phyloP scores from a whole-genome alignment of 2,329 filamentous ascomycete genomes.

The Colletotrichum liriopes region DNA sequence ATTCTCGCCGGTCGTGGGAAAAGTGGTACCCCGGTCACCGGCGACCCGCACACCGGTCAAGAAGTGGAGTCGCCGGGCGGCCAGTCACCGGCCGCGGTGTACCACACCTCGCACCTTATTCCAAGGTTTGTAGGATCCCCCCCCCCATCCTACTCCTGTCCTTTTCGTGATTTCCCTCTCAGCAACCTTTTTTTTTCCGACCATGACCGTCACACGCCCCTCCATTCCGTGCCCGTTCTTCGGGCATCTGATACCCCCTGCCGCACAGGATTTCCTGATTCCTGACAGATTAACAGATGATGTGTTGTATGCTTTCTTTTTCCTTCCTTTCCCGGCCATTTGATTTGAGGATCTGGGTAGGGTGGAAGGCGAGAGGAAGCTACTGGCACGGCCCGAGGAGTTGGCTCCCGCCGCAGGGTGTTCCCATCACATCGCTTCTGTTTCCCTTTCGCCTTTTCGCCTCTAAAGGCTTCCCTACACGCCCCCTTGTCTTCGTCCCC shows the following conservation, averaged over 20 bases:
- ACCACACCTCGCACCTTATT: constrained; percentile 30
- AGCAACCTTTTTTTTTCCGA: constrained; percentile 11
- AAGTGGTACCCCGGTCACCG: constrained; percentile 40
- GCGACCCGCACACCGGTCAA: constrained; percentile 40
- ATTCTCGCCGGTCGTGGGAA: not conserved
- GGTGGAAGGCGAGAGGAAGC: no score
- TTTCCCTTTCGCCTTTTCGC: not conserved
- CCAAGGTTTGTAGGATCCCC: not conserved
- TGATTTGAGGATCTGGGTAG: not conserved
- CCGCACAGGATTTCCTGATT: not conserved
- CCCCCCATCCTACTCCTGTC: not conserved
- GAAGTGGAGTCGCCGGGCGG: constrained; percentile 38
- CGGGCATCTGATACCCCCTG: not conserved
- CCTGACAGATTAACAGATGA: constrained; percentile 37
- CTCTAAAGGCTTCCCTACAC: not conserved
- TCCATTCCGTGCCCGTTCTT: constrained; percentile 7
- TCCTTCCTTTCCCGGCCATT: not conserved
- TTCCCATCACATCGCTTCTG: not conserved
- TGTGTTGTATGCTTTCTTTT: not conserved
- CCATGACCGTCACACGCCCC: constrained; percentile 19
- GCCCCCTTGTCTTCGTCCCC: not conserved
- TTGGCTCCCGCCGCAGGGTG: constrained; percentile 15
- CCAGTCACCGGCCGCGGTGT: constrained; percentile 36
- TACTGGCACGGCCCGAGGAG: constrained; percentile 16
- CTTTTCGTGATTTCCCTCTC: not conserved